These are phyloP conservation scores for Astragalus glycyphyllos DNA, from an alignment of 306 rosid species.

Conservation along the genomic window DNA sequence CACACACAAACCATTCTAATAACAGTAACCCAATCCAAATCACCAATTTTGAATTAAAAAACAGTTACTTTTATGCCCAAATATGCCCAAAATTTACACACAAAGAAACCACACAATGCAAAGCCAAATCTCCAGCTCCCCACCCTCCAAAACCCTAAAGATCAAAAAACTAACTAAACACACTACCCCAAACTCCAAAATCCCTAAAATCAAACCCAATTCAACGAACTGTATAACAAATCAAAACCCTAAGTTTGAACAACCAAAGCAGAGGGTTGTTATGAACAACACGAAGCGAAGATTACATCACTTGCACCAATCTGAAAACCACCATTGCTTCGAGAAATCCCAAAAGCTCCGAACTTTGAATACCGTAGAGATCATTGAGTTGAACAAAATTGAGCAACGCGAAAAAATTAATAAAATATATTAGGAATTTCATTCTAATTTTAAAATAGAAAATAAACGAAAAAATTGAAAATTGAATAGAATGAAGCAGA, in stretches of 20 bases:
- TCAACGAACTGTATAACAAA: slow-evolving; percentile 47
- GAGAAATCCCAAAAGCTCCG: slow-evolving; percentile 58
- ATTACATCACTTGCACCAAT: slow-evolving; percentile 61
- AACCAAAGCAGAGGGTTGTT: slow-evolving; percentile 44
- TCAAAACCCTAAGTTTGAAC: slow-evolving; percentile 75
- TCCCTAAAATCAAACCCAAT: slow-evolving; percentile 45
- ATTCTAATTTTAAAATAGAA: not conserved
- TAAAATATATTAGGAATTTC: slow-evolving; percentile 32
- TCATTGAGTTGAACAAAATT: slow-evolving; percentile 57
- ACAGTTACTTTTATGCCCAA: slow-evolving; percentile 44
- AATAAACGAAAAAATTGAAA: not conserved
- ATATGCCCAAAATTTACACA: slow-evolving; percentile 48
- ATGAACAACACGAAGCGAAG: slow-evolving; percentile 49
- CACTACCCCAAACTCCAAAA: slow-evolving; percentile 48
- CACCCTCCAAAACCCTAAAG: slow-evolving; percentile 79
- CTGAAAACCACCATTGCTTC: slow-evolving; percentile 46
- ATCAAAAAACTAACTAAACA: slow-evolving; percentile 61
- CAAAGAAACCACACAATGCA: slow-evolving; percentile 59
- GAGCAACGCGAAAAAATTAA: slow-evolving; percentile 24
- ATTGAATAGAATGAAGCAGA: slow-evolving; percentile 43
- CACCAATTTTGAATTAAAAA: slow-evolving; percentile 48
- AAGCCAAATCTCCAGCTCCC: slow-evolving; percentile 69
- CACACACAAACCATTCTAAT: slow-evolving; percentile 42
- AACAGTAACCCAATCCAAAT: slow-evolving; percentile 43
- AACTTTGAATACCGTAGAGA: slow-evolving; percentile 59